Evolutionary conservation across 257 asterid genomes (phyloP).

Genomic region (Cruciata laevipes): DNA sequence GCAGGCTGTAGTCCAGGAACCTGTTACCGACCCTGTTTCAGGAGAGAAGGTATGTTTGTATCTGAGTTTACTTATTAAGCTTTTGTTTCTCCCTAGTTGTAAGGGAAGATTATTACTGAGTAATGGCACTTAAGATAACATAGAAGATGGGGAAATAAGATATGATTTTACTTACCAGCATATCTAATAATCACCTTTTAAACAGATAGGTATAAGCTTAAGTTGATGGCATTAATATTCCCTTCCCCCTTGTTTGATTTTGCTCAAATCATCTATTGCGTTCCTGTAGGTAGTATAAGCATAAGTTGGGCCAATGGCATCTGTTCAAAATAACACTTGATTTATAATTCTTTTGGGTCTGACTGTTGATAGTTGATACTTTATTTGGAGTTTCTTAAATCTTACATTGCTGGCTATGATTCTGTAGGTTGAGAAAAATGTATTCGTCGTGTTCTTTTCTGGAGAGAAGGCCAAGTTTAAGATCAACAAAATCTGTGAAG

Average conservation of each 20-base stretch:
- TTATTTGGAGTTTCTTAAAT: neutral
- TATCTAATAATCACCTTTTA: neutral
- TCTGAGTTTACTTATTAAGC: neutral
- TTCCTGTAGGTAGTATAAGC: neutral
- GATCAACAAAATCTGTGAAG: slow-evolving; percentile 93
- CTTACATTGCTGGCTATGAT: neutral
- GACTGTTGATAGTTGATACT: neutral
- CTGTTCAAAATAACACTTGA: neutral
- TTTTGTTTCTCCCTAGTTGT: neutral
- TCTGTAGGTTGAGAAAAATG: slow-evolving; percentile 84
- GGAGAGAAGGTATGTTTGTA: slow-evolving; percentile 76
- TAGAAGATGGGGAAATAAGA: neutral
- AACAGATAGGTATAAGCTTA: neutral
- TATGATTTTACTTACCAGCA: neutral
- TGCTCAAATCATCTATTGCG: neutral
- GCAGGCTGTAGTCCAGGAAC: slow-evolving; percentile 75
- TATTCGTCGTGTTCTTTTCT: slow-evolving; percentile 80
- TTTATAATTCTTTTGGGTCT: neutral
- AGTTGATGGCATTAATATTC: neutral
- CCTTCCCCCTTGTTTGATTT: neutral
- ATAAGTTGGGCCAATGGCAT: neutral
- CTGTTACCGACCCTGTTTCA: slow-evolving; percentile 78
- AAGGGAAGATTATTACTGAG: neutral
- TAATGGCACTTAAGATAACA: neutral
- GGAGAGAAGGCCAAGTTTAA: slow-evolving; percentile 91